Conservation (phyloP, 1,284 basidiomycete species). For the Trametes versicolor region DNA sequence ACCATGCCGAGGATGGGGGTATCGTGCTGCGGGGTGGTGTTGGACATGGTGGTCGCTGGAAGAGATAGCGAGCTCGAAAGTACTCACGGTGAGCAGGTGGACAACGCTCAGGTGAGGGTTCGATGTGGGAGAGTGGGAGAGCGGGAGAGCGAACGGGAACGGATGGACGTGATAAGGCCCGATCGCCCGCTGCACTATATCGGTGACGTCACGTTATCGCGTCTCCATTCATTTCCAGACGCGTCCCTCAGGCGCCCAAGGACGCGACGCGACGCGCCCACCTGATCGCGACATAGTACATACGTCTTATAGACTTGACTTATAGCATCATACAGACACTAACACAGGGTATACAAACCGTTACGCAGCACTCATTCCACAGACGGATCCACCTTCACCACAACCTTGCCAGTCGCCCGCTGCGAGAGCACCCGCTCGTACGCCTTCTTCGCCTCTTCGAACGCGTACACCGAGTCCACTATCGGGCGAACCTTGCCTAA, state of each 20-base stretch:
- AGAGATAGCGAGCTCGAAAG: constrained; percentile 2
- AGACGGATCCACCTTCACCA: constrained; percentile 45
- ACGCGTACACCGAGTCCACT: constrained; percentile 68
- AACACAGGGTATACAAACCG: background rate
- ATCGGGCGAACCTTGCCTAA: constrained; percentile 63
- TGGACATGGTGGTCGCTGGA: constrained; percentile 15
- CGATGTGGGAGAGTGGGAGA: background rate
- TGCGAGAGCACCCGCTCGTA: constrained; percentile 67
- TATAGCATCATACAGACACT: no score
- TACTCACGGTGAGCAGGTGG: constrained; percentile 13
- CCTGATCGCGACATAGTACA: constrained; percentile 29
- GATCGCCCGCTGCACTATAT: background rate
- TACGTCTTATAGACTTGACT: no score
- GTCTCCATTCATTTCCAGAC: background rate
- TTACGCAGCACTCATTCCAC: background rate
- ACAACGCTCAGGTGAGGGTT: background rate
- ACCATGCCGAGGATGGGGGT: constrained; percentile 55
- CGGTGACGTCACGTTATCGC: constrained; percentile 27
- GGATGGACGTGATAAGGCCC: constrained; percentile 7
- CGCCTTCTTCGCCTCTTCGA: constrained; percentile 66
- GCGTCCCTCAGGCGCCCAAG: constrained; percentile 1
- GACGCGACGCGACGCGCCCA: constrained; percentile 27
- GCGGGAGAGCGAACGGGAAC: background rate
- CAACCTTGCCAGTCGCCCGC: constrained; percentile 71
- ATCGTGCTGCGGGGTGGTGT: constrained; percentile 48